phyloP scores from a whole-genome alignment of 2,329 filamentous ascomycete genomes.

The Rutstroemia sp. region DNA sequence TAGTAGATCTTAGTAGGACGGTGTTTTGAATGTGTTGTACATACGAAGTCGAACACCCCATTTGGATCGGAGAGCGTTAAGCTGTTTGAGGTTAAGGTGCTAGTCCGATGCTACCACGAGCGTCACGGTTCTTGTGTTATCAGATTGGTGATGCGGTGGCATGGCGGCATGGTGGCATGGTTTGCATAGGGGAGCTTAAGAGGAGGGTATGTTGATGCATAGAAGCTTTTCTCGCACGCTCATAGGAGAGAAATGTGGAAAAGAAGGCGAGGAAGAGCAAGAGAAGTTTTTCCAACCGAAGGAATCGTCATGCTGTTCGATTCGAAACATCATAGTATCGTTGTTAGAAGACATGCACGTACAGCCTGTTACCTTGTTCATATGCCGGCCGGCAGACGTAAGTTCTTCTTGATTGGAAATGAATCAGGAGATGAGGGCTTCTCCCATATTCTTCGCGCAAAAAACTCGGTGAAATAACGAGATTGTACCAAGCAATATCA shows the following conservation, averaged over 20 bases:
- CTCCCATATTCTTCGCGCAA: constrained; percentile 6
- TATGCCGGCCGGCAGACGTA: constrained; percentile 8
- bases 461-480: constrained; percentile 8
- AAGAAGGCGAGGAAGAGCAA: neutral
- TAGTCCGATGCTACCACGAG: constrained; percentile 1
- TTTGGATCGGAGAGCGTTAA: constrained; percentile 5
- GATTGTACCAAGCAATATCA: no score
- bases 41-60: constrained; percentile 2
- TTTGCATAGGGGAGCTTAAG: neutral
- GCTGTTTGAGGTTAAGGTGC: constrained; percentile 7
- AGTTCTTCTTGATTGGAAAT: constrained; percentile 1
- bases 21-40: constrained; percentile 20
- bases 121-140: constrained; percentile 5
- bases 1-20: constrained; percentile 17
- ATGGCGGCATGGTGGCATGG: constrained; percentile 7
- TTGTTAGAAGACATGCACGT: neutral
- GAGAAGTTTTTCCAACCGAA: neutral
- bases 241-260: neutral
- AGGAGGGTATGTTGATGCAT: neutral
- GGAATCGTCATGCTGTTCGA: neutral
- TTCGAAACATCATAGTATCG: neutral
- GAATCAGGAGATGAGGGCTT: constrained; percentile 7
- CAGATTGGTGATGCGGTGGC: neutral
- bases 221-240: neutral
- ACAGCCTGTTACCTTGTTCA: constrained; percentile 1